Conservation (phyloP, 352 stramenopile genomes). For the Blastocystis sp. region DNA sequence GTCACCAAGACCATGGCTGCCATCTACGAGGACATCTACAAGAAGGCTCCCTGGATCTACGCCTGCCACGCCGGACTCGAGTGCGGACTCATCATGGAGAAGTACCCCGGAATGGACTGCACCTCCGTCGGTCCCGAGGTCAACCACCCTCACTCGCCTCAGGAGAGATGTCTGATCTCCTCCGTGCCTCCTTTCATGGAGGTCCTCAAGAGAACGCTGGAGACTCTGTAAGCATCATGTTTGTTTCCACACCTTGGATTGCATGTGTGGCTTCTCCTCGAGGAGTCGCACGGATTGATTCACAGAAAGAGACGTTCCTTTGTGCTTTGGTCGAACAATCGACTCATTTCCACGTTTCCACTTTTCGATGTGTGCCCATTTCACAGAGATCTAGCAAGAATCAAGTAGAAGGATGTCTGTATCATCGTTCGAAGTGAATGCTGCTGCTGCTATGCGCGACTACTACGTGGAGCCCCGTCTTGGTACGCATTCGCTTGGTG, state of each 20-base stretch:
- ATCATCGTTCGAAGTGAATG: slow-evolving; percentile 59
- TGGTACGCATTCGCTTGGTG: slow-evolving; percentile 66
- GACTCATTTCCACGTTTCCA: slow-evolving; percentile 7
- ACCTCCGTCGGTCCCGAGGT: slow-evolving; percentile 50
- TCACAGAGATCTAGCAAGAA: background rate
- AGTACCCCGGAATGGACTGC: slow-evolving; percentile 54
- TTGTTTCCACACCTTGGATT: background rate
- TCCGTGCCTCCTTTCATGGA: slow-evolving; percentile 47
- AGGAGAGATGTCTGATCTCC: slow-evolving; percentile 55
- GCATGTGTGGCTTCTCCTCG: background rate
- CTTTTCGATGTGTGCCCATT: slow-evolving; percentile 11
- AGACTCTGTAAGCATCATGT: background rate
- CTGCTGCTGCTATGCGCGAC: slow-evolving; percentile 62
- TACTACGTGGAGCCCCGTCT: slow-evolving; percentile 64
- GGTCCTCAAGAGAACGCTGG: slow-evolving; percentile 46
- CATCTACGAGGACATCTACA: slow-evolving; percentile 34
- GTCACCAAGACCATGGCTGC: slow-evolving; percentile 6
- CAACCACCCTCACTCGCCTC: slow-evolving; percentile 34
- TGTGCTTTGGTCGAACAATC: background rate
- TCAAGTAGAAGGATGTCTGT: slow-evolving; percentile 8
- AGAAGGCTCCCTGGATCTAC: slow-evolving; percentile 43
- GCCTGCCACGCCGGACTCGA: slow-evolving; percentile 50
- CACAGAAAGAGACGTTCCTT: background rate
- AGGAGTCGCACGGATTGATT: background rate
- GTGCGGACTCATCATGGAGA: slow-evolving; percentile 54